Base-by-base conservation (phyloP, 2,329 filamentous ascomycete genomes). In the Onygenales sp. region DNA sequence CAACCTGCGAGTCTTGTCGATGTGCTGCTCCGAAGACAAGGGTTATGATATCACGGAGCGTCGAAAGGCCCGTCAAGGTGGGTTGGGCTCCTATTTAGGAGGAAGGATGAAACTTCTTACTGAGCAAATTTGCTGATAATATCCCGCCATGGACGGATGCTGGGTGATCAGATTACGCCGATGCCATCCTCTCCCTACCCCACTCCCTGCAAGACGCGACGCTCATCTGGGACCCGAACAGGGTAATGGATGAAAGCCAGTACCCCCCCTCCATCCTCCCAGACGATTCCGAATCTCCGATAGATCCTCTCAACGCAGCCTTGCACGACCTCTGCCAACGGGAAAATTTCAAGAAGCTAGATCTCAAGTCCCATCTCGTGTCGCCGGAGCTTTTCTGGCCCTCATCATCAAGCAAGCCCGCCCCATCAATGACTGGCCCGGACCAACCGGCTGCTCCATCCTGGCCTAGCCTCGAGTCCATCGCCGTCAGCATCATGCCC, bases 371-470 rank as follows among this genome's bases (percentile, higher is more conserved):
- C 8, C 32, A 21, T 14, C 4, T 39, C 38, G n/a, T 50, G 3
- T 13, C 48, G 9, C 48, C 48, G 8, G 48, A 41, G 32, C 32
- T 50, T 13, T 50, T 50, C 35, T 50, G 33, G 48, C 48, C 48
- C 11, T 42, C 13, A 14, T 6, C n/a, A 2, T 17, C 17, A 17
- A 17, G 17, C 17, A 17, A 17, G 17, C 17, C 17, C 8, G 31
- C 3, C 36, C 35, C 35, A 38, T 38, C 36, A 7, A n/a, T n/a
- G 7, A 14, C n/a, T 13, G n/a, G 5, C 21, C 21, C 17, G 9
- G 9, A 17, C 17, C 17, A 10, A 9, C 48, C 33, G 14, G 42
- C 32, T 3, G 41, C 48, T 5, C 48, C 48, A 4, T 42, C 4
- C 36, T 50, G 48, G 48, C 48, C 31, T 6, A 50, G 41, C 8